Base-by-base conservation (phyloP, 257 asterid genomes). In the Penstemon barbatus region DNA sequence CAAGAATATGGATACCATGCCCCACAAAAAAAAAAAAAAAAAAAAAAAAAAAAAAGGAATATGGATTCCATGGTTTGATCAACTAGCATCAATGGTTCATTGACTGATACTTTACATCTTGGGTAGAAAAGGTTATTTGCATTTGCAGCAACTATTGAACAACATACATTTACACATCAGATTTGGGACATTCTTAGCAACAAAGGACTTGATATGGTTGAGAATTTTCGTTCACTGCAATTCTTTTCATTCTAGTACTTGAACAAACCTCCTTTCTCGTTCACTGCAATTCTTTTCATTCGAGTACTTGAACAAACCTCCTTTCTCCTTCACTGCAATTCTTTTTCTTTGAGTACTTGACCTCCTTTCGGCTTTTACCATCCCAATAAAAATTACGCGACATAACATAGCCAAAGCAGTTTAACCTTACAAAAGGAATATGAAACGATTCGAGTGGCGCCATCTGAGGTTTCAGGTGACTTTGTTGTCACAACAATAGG, bases 391-490 rank as follows among this genome's bases (percentile, higher is more conserved):
- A 33, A 62, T 10, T 43, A n/a, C 7, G n/a, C 39, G 10, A 60
- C 39, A 7, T 55, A 55, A 46, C 36, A 8, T 3, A 54, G 59
- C 39, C 7, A 38, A 4, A 55, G 41, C 40, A 55, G 8, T 40
- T 9, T 9, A 49, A 15, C 15, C 5, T 10, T 10, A 15, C 4
- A n/a, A 12, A 12, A 40, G 37, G 3, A 15, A 54, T 74, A 67
- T 74, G 55, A 48, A 66, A 40, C 37, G 76, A 70, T 38, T 49
- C 56, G 74, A 57, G 48, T 50, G 75, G 41, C 62, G 60, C 75
- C 77, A 15, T 67, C 61, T 49, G 79, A 6, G 39, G 69, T 50
- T 55, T 81, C 89, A 1, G 95, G 92, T 8, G 84, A 79, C 68
- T 80, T 74, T 50, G 83, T 78, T 0, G 84, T 70, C 71, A 83